phyloP scores from a whole-genome alignment of 805 yeast species.

The Lipomyces kockii region DNA sequence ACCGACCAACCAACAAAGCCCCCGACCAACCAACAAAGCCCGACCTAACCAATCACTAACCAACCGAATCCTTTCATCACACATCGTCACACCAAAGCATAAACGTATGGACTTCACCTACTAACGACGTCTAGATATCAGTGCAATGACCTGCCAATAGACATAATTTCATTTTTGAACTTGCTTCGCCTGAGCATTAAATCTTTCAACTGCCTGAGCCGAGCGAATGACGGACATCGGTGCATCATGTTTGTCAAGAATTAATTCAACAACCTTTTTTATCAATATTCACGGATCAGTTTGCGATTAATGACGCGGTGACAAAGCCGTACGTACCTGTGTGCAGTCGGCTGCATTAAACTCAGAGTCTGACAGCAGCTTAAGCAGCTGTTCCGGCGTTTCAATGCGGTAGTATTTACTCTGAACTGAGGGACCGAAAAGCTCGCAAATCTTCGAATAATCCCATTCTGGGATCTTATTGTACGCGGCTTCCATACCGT shows the following conservation, averaged over 20 bases:
- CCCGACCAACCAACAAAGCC: too few species aligned
- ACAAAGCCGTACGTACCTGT: background rate
- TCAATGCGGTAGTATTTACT: conserved; percentile 50
- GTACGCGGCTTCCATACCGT: conserved; percentile 59
- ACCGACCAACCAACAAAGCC: too few species aligned
- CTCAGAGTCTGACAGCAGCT: conserved; percentile 48
- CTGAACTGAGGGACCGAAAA: conserved; percentile 60
- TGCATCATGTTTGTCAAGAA: background rate
- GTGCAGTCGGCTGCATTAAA: conserved; percentile 42
- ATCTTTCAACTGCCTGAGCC: background rate
- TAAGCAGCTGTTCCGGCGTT: conserved; percentile 56
- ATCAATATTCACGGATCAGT: background rate
- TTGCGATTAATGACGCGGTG: background rate
- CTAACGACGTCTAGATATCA: background rate
- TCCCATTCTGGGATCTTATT: conserved; percentile 70
- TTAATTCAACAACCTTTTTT: background rate
- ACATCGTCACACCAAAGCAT: background rate
- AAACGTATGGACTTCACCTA: background rate
- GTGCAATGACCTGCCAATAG: background rate
- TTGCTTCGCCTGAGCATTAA: background rate
- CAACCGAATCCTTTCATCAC: too few species aligned
- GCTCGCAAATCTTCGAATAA: conserved; percentile 51
- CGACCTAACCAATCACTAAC: too few species aligned
- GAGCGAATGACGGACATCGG: background rate
- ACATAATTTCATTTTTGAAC: background rate